Evolutionary conservation across 192 early-diverging fungal genomes (phyloP), one percentile per base, ranked within the genome.

Genomic region (Gaertneriomyces semiglobifer): DNA sequence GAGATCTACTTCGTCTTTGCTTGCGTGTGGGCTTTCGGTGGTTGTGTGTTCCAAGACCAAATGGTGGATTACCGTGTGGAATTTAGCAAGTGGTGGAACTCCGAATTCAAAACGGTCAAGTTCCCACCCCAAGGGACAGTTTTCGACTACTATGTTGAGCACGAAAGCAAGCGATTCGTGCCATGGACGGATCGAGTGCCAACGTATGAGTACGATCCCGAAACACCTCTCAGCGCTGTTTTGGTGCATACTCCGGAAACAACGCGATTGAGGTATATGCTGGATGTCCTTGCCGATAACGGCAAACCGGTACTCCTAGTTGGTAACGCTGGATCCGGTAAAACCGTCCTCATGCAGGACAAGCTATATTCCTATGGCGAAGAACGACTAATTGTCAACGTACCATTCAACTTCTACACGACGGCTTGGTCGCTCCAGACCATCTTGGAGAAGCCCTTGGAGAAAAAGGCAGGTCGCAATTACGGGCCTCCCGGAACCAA

Each of bases 381-480:
- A 55, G 84, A 87, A 42, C 43, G 80, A 11, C 54, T 86, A 50
- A 83, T 83, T 53, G 77, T 87, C 60, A 87, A 87, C 56, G 82
- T 87, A n/a, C 77, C 84, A 5, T 86, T 87, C 75, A 87, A 86
- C 74, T 87, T 84, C 66, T 87, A 87, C 54, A 87, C 85, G 7
- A 85, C 84, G 10, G 80, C 84, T 7, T 78, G 77, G 74, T 79
- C 81, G n/a, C 62, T 87, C 12, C 85, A 87, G 65, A 14, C 74
- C 11, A 74, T 87, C 51, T 61, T 87, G 1, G 85, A 87, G 64
- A 87, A 87, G 69, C 85, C 85, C 3, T 60, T 87, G 4, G 85
- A 87, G 64, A 87, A 87, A 68, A 87, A 87, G 53, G 85, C 85
- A 8, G 85, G 85, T 71, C 61, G 80, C 11, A 87, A 86, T 63